Base-by-base conservation (phyloP, 2,329 filamentous ascomycete genomes). In the Cladosporium sp. region DNA sequence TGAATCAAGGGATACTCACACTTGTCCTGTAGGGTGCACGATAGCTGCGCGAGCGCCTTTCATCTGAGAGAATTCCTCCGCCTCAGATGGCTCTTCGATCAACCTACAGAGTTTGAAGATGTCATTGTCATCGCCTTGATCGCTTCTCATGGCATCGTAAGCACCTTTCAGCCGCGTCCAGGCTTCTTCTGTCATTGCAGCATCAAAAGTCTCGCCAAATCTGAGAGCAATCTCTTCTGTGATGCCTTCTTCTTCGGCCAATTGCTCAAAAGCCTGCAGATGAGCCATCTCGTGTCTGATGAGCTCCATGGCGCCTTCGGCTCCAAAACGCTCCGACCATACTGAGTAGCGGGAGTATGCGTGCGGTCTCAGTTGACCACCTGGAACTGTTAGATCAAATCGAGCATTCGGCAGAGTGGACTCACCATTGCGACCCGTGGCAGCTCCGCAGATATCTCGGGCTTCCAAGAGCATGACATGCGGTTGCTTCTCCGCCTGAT, bases 171-270 rank as follows among this genome's bases (percentile, higher is more conserved):
- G 67, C 11, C 73, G 64, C 3, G 46, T 53, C 75, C 72, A 76
- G 21, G 73, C 73, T 58, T 74, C 72, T 5, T 73, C 69, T 1
- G 75, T 73, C 74, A 76, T 76, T 1, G 72, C 74, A 16, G 72
- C 75, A 64, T 76, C 75, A 56, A 76, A 76, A 2, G 75, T 76
- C 66, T 75, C 71, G 23, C 73, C 72, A 8, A 75, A 70, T 21
- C 71, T 70, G 36, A 76, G 67, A 51, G 69, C 72, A 0, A 74
- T 71, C 56, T 75, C 73, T 13, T 76, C 72, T 0, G 72, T 65
- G 26, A 76, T 68, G 16, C 71, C 69, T 46, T 71, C 70, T 23
- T 60, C 53, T 2, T 68, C 59, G 23, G 68, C 64, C 21, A 71
- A 60, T 21, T 66, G 65, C 51, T 67, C 64, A 49, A 71, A 71